Base-by-base conservation (phyloP, 1,284 basidiomycete species). In the Butyriboletus appendiculatus region DNA sequence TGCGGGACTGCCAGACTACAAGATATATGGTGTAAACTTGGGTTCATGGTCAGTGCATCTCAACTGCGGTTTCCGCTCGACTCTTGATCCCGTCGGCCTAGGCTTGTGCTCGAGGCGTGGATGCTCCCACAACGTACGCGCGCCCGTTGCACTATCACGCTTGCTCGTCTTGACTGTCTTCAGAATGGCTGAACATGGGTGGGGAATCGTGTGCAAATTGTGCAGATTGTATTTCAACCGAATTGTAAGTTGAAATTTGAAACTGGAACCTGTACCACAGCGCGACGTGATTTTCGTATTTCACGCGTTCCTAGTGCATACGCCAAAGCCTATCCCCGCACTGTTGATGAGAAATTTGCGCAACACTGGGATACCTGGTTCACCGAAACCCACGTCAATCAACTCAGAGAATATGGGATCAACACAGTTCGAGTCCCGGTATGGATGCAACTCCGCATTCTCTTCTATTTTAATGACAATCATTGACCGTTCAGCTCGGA, bases 361-460 rank as follows among this genome's bases (percentile, higher is more conserved):
- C 56, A 76, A 37, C 89, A 91, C 60, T 91, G 88, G 87, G 62
- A 76, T 8, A 82, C 82, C 2, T 92, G 89, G 89, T 90, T 92
- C 66, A 87, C 76, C 12, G 74, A 88, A 57, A 57, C 68, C 3
- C 80, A 91, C 57, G 85, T 90, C 10, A 56, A 81, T 50, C 64
- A 75, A 26, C 72, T 92, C 12, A 70, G 67, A 10, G 71, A 62
- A 12, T 73, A 75, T 2, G 83, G 84, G 1, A 82, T 92, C 55
- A 92, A 92, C 60, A 86, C 86, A 18, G 86, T 88, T 57, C 82
- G 90, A 20, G 76, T 92, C 60, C 89, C 89, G 1, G 87, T 89
- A 60, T 53, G 84, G 52, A 30, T 49, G 6, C 34, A 9, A 16
- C 4, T 12, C 20, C 18, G 6, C 1, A 20, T 24, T n/a, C 2